Evolutionary conservation across 2,329 filamentous ascomycete genomes (phyloP).

Genomic region (Sphaerostilbella broomeana): DNA sequence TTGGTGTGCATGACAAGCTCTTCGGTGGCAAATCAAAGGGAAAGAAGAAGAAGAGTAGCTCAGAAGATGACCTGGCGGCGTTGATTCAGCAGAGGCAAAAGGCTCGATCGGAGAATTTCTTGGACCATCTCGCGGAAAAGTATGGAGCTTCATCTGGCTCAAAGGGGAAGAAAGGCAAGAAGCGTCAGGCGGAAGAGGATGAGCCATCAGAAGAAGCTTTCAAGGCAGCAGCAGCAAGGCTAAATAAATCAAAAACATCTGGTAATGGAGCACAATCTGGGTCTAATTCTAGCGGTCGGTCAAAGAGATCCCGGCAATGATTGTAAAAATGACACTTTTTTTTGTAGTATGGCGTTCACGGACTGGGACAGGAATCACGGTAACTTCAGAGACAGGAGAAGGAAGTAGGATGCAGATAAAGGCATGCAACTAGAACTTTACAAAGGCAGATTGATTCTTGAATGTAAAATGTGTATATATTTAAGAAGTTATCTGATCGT

Average conservation of each 20-base stretch:
- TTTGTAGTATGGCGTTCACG: conserved; percentile 1
- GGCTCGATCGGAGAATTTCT: conserved; percentile 52
- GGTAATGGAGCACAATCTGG: not conserved
- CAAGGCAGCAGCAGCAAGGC: conserved; percentile 46
- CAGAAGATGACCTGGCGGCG: conserved; percentile 57
- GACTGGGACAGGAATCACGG: not conserved
- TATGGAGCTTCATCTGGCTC: conserved; percentile 48
- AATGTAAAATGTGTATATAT: too few relatives aligned
- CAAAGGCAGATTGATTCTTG: too few relatives aligned
- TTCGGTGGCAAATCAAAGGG: conserved; percentile 46
- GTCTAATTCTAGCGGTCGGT: conserved; percentile 2
- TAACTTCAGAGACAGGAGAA: not conserved
- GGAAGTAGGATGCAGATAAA: not conserved
- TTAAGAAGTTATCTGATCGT: too few relatives aligned
- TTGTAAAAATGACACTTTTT: not conserved
- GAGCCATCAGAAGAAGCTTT: conserved; percentile 57
- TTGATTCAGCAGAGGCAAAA: conserved; percentile 68
- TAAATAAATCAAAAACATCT: conserved; percentile 26
- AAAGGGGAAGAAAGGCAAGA: conserved; percentile 47
- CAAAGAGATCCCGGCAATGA: conserved; percentile 10
- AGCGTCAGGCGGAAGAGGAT: conserved; percentile 48
- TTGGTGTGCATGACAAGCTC: conserved; percentile 66
- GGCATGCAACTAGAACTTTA: too few relatives aligned
- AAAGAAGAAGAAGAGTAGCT: conserved; percentile 36
- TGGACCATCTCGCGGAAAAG: conserved; percentile 71